A percentile compares a stretch with the other conserved stretches of the same genome.
Evolutionary conservation across 768 basidiomycete species (phyloP).

Genomic region (Lyophyllum atratum): DNA sequence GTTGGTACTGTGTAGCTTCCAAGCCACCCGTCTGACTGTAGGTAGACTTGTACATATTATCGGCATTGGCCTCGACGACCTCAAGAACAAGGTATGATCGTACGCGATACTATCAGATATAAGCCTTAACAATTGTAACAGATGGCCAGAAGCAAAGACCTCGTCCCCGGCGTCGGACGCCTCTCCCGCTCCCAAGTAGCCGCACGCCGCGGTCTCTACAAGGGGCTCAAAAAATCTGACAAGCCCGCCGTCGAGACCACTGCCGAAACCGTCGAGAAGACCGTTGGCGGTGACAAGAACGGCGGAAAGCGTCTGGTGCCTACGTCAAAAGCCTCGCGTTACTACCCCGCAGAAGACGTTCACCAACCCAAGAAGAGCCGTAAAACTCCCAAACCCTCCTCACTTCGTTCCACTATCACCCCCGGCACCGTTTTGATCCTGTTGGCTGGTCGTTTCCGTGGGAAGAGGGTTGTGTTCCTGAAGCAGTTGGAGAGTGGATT

Average conservation of each 20-base stretch:
- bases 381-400: slow-evolving; percentile 78
- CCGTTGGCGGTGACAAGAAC: slow-evolving; percentile 89
- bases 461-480: slow-evolving; percentile 97
- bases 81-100: slow-evolving; percentile 49
- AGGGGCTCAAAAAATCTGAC: slow-evolving; percentile 79
- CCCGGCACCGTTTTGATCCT: slow-evolving; percentile 95
- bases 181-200: slow-evolving; percentile 82
- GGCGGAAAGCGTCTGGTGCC: slow-evolving; percentile 87
- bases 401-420: slow-evolving; percentile 84
- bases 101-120: slow-evolving; percentile 3
- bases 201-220: slow-evolving; percentile 81
- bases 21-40: slow-evolving; percentile 39
- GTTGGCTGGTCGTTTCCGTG: slow-evolving; percentile 96
- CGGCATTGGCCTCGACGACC: slow-evolving; percentile 53
- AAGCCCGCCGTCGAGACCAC: slow-evolving; percentile 61
- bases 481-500: slow-evolving; percentile 93
- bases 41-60: slow-evolving; percentile 37
- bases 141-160: slow-evolving; percentile 89
- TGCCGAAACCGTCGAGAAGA: slow-evolving; percentile 72
- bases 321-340: slow-evolving; percentile 81
- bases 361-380: slow-evolving; percentile 89
- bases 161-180: slow-evolving; percentile 80
- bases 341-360: slow-evolving; percentile 96
- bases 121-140: slow-evolving; percentile 16
- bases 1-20: slow-evolving; percentile 45